A percentile compares a stretch with the other conserved stretches of the same genome.
These are phyloP conservation scores for Myrica gale DNA, from an alignment of 306 rosid species.

Conservation along the genomic window DNA sequence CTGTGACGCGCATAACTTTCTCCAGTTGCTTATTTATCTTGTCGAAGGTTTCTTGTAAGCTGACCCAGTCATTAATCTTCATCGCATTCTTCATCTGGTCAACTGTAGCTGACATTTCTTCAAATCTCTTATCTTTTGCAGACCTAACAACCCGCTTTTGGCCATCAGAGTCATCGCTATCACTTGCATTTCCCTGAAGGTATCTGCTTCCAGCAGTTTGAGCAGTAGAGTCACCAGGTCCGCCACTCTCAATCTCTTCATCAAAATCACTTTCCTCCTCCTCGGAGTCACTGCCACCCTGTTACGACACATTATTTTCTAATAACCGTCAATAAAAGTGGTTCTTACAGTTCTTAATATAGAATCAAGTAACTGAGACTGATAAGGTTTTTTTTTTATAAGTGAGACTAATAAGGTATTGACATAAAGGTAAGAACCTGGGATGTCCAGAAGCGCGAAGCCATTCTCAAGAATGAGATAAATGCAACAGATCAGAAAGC, in stretches of 20 bases:
- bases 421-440: conserved; percentile 1
- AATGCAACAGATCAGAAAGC: not conserved
- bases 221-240: conserved; percentile 33
- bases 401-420: not conserved
- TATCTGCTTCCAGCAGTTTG: conserved; percentile 40
- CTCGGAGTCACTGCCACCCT: conserved; percentile 83
- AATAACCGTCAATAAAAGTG: not conserved
- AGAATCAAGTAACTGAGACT: not conserved
- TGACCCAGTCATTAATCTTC: conserved; percentile 97
- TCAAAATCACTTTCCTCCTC: conserved; percentile 67
- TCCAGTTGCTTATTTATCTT: conserved; percentile 93
- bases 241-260: conserved; percentile 41
- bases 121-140: conserved; percentile 83
- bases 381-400: too few relatives aligned
- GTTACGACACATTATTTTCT: not conserved
- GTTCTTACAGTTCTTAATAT: not conserved
- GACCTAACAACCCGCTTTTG: conserved; percentile 73
- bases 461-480: conserved; percentile 22
- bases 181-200: conserved; percentile 43
- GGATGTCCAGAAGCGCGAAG: conserved; percentile 36
- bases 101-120: conserved; percentile 78
- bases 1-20: conserved; percentile 91
- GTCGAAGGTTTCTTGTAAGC: conserved; percentile 92
- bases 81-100: conserved; percentile 97
- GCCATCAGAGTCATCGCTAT: conserved; percentile 68